Conservation (phyloP, 805 yeast species). For the Saccharomyces jurei region DNA sequence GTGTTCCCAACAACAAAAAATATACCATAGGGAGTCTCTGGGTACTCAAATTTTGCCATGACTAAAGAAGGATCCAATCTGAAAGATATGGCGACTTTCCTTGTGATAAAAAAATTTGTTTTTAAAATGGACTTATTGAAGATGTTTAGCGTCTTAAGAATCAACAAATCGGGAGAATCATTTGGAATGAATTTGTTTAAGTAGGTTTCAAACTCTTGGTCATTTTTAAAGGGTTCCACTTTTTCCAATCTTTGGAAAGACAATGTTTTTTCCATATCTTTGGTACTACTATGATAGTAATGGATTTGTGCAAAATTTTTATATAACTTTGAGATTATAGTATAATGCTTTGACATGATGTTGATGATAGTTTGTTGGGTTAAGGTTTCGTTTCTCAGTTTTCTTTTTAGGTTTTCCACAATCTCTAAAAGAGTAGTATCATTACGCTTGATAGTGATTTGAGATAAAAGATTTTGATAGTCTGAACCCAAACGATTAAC, state of each 20-base stretch:
- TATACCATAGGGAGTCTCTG: constrained; percentile 89
- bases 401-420: constrained; percentile 69
- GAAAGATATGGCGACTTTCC: constrained; percentile 92
- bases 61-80: constrained; percentile 75
- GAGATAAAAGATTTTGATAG: constrained; percentile 56
- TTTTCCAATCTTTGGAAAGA: constrained; percentile 81
- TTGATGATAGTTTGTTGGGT: constrained; percentile 77
- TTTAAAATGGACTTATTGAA: constrained; percentile 84
- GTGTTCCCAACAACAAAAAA: constrained; percentile 93
- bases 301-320: constrained; percentile 88
- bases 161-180: constrained; percentile 71
- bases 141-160: constrained; percentile 69
- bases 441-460: constrained; percentile 55
- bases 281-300: constrained; percentile 49
- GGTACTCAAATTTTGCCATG: constrained; percentile 78
- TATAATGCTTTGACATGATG: constrained; percentile 61
- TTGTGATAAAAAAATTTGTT: constrained; percentile 88
- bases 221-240: constrained; percentile 64
- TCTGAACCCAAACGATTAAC: constrained; percentile 90
- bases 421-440: constrained; percentile 62
- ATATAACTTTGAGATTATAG: constrained; percentile 72
- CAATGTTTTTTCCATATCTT: constrained; percentile 58
- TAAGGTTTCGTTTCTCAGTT: constrained; percentile 88
- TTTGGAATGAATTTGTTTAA: constrained; percentile 61
- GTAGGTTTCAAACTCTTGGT: constrained; percentile 63